Conservation (phyloP, 768 basidiomycete species). For the Kwoniella europaea region DNA sequence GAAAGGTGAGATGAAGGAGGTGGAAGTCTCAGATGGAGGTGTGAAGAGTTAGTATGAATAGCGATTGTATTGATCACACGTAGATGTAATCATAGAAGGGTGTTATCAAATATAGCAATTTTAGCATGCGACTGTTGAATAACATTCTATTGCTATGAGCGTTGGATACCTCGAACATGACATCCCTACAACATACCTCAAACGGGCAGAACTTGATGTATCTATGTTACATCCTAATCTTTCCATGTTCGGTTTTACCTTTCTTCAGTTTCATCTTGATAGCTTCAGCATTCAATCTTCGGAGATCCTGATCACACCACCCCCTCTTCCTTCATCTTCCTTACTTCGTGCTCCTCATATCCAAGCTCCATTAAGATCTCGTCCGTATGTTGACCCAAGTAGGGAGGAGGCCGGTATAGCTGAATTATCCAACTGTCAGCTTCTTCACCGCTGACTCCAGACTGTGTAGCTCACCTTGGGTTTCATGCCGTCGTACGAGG, state of each 20-base stretch:
- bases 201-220: too few species aligned
- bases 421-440: constrained; percentile 29
- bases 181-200: too few species aligned
- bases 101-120: too few species aligned
- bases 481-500: constrained; percentile 77
- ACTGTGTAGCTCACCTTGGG: constrained; percentile 34
- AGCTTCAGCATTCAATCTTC: too few species aligned
- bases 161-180: too few species aligned
- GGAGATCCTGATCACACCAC: constrained; percentile 56
- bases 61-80: background rate
- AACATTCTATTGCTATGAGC: too few species aligned
- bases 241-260: too few species aligned
- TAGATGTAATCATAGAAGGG: background rate
- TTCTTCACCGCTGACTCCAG: background rate
- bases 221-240: too few species aligned
- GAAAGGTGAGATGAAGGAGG: constrained; percentile 44
- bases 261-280: too few species aligned
- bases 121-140: too few species aligned
- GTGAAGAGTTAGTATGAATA: background rate
- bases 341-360: constrained; percentile 60
- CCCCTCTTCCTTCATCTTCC: constrained; percentile 61
- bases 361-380: constrained; percentile 66
- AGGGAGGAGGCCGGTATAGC: constrained; percentile 78
- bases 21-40: constrained; percentile 6
- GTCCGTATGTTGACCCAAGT: constrained; percentile 79